Evolutionary conservation across 768 basidiomycete genomes (phyloP).

Genomic region (Lactifluus echinatus): DNA sequence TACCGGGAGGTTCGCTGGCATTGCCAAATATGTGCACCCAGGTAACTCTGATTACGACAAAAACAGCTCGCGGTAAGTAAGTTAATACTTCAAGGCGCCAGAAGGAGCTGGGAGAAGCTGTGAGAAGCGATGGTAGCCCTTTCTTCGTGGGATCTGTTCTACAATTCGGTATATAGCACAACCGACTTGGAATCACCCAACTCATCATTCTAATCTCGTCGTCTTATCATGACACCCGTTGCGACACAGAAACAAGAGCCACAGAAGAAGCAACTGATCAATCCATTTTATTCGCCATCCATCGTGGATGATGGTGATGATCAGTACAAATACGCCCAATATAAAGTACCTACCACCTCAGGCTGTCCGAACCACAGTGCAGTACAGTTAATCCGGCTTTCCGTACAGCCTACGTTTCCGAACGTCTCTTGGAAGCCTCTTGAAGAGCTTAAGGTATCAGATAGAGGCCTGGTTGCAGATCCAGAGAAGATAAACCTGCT

Average conservation of each 20-base stretch:
- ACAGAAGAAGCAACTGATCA: constrained; percentile 37
- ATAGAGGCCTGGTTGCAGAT: too few species aligned
- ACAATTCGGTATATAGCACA: too few species aligned
- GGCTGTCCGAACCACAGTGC: too few species aligned
- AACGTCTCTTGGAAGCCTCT: too few species aligned
- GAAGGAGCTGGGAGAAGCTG: not conserved
- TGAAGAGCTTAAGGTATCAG: too few species aligned
- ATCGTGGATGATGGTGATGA: constrained; percentile 43
- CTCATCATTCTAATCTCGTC: not conserved
- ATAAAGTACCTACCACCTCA: constrained; percentile 38
- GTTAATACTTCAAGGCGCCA: too few species aligned
- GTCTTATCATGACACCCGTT: constrained; percentile 10
- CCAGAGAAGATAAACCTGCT: constrained; percentile 61
- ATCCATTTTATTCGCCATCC: constrained; percentile 66
- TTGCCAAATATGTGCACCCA: too few species aligned
- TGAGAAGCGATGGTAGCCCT: too few species aligned
- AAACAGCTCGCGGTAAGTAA: too few species aligned
- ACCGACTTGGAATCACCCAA: too few species aligned
- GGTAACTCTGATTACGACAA: too few species aligned
- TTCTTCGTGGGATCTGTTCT: too few species aligned
- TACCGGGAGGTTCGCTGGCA: not conserved
- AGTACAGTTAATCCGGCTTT: not conserved
- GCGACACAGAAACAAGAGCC: not conserved
- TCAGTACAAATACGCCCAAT: constrained; percentile 46
- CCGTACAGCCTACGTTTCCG: constrained; percentile 52